Percentiles rank a stretch among this genome's conserved stretches.
Evolutionary conservation across 1,139 yeast species (phyloP).

Genomic region (Eremothecium coryli): DNA sequence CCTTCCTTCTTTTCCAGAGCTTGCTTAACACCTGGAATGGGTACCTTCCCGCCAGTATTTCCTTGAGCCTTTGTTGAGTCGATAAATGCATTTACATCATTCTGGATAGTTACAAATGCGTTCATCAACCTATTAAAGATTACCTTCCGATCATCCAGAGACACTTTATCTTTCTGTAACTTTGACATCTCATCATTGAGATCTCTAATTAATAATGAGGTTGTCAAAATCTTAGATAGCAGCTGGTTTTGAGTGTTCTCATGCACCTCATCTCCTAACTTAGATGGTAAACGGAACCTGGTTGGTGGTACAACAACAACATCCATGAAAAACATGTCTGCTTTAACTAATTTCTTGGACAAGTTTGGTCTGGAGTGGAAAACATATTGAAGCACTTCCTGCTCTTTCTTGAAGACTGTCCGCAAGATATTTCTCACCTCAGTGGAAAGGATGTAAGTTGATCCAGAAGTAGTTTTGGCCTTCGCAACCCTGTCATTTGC

Average conservation of each 20-base stretch:
- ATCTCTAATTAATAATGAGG: conserved; percentile 77
- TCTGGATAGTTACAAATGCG: conserved; percentile 87
- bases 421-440: conserved; percentile 76
- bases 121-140: conserved; percentile 88
- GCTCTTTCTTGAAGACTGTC: conserved; percentile 67
- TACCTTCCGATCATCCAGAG: conserved; percentile 61
- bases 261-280: conserved; percentile 91
- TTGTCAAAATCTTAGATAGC: conserved; percentile 66
- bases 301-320: conserved; percentile 92
- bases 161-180: conserved; percentile 52
- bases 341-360: conserved; percentile 41
- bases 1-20: conserved; percentile 98
- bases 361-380: conserved; percentile 72
- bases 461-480: conserved; percentile 53
- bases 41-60: conserved; percentile 51
- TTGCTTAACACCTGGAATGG: conserved; percentile 94
- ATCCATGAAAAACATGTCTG: conserved; percentile 89
- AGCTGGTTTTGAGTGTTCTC: conserved; percentile 91
- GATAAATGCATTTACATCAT: conserved; percentile 87
- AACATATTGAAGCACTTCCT: conserved; percentile 46
- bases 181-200: conserved; percentile 68
- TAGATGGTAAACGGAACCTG: conserved; percentile 92
- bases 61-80: conserved; percentile 86
- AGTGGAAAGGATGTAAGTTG: conserved; percentile 77
- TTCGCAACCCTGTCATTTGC: conserved; percentile 29